Conservation (phyloP, 768 basidiomycete genomes). For the Russula ochroleuca region DNA sequence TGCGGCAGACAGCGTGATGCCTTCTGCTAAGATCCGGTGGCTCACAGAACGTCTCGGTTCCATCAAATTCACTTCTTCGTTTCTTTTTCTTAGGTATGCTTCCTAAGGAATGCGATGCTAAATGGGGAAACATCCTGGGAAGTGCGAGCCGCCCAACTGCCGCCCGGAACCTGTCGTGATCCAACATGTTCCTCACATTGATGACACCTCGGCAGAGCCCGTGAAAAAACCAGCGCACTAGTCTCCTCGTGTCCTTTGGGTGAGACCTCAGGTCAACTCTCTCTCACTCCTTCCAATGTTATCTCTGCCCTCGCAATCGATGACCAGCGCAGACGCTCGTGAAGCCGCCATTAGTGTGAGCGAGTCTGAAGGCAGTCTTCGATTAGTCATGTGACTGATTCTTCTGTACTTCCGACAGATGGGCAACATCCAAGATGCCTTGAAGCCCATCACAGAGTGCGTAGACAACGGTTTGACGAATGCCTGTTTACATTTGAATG, state of each 20-base stretch:
- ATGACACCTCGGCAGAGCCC: constrained; percentile 12
- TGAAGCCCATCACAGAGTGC: constrained; percentile 59
- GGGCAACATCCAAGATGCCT: constrained; percentile 50
- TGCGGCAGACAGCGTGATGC: background rate
- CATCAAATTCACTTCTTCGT: background rate
- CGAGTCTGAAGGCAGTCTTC: constrained; percentile 13
- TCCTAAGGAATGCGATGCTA: background rate
- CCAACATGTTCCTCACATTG: background rate
- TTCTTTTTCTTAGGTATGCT: background rate
- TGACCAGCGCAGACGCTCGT: background rate
- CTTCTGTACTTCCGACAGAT: constrained; percentile 37
- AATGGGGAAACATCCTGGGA: background rate
- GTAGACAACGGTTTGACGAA: constrained; percentile 26
- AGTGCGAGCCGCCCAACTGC: background rate
- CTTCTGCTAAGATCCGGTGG: background rate
- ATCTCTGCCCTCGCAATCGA: constrained; percentile 12
- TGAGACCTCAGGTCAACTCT: background rate
- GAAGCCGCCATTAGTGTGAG: constrained; percentile 10
- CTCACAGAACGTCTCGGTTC: background rate
- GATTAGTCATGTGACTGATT: constrained; percentile 18
- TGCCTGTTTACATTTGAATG: constrained; percentile 7
- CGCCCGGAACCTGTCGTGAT: background rate
- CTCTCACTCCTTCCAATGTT: constrained; percentile 10
- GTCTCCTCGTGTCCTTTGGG: constrained; percentile 9
- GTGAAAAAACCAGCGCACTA: background rate